Base-by-base conservation (phyloP, 495 filamentous ascomycete species). In the Aspergillus incahuasiensis region DNA sequence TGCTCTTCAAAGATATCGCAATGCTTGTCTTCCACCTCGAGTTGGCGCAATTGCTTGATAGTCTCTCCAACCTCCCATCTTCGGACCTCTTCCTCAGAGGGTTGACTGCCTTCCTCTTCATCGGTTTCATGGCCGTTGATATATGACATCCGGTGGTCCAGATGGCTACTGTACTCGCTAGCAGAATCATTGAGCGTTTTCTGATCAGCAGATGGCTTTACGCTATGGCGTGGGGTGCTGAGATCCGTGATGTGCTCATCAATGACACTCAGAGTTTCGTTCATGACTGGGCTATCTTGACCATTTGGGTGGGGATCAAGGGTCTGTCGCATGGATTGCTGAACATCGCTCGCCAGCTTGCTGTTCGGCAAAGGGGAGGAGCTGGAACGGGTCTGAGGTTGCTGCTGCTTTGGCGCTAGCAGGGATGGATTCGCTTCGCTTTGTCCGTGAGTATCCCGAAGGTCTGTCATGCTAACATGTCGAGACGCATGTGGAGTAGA, bases 221-320 rank as follows among this genome's bases (percentile, higher is more conserved):
- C 59, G 44, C 82, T 82, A 48, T 85, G 81, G 38, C 85, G 81
- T 42, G 90, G 82, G 6, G 85, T 90, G 66, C 85, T 86, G 72
- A 99, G 86, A 66, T 96, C 90, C 21, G 91, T 96, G 45, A 99
- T 97, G 67, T 97, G 95, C 70, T 99, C 95, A 63, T 99, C 83
- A 63, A 99, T 99, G 30, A 97, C 95, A 62, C 90, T 96, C 54
- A 99, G 71, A 0, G 95, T 97, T 65, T 99, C 92, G 65, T 95
- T 91, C 78, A 99, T 89, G 22, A 97, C 92, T 3, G 91, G 89
- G 64, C 89, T 92, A 22, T 84, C 80, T 59, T 83, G 74, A 25
- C 62, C 62, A 35, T 69, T 72, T 53, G 71, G 44, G 56, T 79
- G 66, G 56, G 69, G 63, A 58, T 72, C 64, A 22, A 82, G 64